Conservation (phyloP, 2,329 filamentous ascomycete species). For the Venturia oleaginea region DNA sequence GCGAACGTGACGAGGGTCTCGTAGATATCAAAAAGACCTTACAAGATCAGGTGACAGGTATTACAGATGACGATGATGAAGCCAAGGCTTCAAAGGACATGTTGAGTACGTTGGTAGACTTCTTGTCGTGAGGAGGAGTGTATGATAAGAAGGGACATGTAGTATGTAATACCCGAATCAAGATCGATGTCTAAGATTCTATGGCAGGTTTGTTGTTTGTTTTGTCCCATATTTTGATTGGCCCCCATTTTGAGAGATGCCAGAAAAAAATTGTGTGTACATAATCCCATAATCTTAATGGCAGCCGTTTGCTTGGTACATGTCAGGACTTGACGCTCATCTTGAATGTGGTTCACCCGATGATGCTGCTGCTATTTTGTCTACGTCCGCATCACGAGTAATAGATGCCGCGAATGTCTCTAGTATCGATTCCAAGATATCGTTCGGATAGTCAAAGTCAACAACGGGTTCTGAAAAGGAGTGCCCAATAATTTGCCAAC, state of each 20-base stretch:
- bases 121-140: constrained; percentile 23
- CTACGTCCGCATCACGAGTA: too few relatives aligned
- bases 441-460: too few relatives aligned
- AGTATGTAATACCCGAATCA: not conserved
- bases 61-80: constrained; percentile 46
- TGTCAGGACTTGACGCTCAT: too few relatives aligned
- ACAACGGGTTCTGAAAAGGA: too few relatives aligned
- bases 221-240: not conserved
- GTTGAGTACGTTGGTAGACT: constrained; percentile 50
- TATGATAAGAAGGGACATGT: not conserved
- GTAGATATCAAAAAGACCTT: constrained; percentile 57
- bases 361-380: too few relatives aligned
- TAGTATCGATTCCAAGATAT: too few relatives aligned
- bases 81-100: constrained; percentile 48
- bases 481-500: too few relatives aligned
- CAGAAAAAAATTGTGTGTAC: too few relatives aligned
- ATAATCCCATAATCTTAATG: too few relatives aligned
- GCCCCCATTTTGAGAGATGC: not conserved
- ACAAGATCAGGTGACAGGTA: constrained; percentile 55
- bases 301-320: too few relatives aligned
- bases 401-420: too few relatives aligned
- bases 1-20: constrained; percentile 58
- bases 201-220: not conserved
- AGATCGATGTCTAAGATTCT: not conserved
- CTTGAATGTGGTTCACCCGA: too few relatives aligned